phyloP scores from a whole-genome alignment of 1,139 yeast genomes.

The Meyerozyma sp. region DNA sequence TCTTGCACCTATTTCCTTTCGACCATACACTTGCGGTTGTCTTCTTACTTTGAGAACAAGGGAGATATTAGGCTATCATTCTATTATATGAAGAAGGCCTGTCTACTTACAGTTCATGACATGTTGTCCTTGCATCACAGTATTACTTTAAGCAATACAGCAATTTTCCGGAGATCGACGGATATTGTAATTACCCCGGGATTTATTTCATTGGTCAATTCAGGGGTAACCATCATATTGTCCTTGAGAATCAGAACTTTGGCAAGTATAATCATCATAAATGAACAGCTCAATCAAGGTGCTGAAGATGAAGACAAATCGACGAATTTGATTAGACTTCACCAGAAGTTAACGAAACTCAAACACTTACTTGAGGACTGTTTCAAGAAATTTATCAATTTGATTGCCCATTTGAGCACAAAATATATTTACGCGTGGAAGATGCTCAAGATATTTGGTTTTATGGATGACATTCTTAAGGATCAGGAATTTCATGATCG shows the following conservation, averaged over 20 bases:
- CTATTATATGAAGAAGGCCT: conserved; percentile 9
- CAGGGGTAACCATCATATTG: conserved; percentile 1
- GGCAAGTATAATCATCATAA: background rate
- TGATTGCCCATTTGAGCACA: conserved; percentile 1
- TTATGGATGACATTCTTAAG: background rate
- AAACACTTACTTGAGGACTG: background rate
- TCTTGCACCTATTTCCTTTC: conserved; percentile 6
- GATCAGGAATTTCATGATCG: background rate
- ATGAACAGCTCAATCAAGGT: background rate
- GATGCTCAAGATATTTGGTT: background rate
- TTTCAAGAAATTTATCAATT: background rate
- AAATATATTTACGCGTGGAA: background rate
- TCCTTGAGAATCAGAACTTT: background rate
- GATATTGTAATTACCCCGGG: conserved; percentile 10
- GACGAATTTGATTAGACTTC: background rate
- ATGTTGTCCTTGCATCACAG: conserved; percentile 10
- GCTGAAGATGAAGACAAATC: background rate
- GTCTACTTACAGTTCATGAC: conserved; percentile 5
- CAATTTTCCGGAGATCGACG: conserved; percentile 6
- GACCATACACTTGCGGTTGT: conserved; percentile 8
- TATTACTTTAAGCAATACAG: conserved; percentile 5
- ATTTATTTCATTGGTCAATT: conserved; percentile 9
- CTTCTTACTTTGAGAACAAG: conserved; percentile 8
- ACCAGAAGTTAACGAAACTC: background rate
- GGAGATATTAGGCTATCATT: conserved; percentile 9